These are phyloP conservation scores for Gracilaria vermiculophylla DNA, from an alignment of 23 red algal species.

Conservation along the genomic window DNA sequence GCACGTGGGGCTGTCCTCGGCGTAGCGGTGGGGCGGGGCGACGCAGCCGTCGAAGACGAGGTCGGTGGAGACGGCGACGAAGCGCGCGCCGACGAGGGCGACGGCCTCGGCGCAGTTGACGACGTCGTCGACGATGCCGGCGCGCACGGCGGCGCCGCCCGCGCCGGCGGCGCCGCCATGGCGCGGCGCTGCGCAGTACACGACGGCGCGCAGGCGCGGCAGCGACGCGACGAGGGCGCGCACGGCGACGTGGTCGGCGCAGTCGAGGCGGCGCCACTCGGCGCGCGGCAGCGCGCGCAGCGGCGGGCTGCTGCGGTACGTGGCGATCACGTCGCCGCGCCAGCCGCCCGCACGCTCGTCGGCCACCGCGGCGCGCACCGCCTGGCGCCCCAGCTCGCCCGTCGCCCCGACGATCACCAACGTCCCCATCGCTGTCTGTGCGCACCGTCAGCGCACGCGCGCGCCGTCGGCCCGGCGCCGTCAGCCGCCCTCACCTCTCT, in stretches of 20 bases:
- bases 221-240: slow-evolving; percentile 38
- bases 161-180: slow-evolving; percentile 75
- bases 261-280: slow-evolving; percentile 63
- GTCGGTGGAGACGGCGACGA: slow-evolving; percentile 91
- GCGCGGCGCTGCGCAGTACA: slow-evolving; percentile 86
- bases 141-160: slow-evolving; percentile 52
- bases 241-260: slow-evolving; percentile 67
- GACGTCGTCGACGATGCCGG: slow-evolving; percentile 96
- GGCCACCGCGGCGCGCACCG: slow-evolving; percentile 50
- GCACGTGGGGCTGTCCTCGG: slow-evolving; percentile 26
- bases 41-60: slow-evolving; percentile 76
- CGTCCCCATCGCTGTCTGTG: not conserved
- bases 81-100: slow-evolving; percentile 53
- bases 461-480: too few relatives aligned
- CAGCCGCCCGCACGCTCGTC: not conserved
- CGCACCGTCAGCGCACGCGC: too few relatives aligned
- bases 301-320: slow-evolving; percentile 6
- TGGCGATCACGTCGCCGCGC: slow-evolving; percentile 50
- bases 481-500: too few relatives aligned
- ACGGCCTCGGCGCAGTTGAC: slow-evolving; percentile 64
- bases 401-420: slow-evolving; percentile 84
- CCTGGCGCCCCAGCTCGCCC: slow-evolving; percentile 80
- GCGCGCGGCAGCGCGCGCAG: not conserved
- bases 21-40: slow-evolving; percentile 45
- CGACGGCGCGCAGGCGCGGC: slow-evolving; percentile 25